Evolutionary conservation across 179 eudicot species (phyloP).

Genomic region (Camellia oleifera): DNA sequence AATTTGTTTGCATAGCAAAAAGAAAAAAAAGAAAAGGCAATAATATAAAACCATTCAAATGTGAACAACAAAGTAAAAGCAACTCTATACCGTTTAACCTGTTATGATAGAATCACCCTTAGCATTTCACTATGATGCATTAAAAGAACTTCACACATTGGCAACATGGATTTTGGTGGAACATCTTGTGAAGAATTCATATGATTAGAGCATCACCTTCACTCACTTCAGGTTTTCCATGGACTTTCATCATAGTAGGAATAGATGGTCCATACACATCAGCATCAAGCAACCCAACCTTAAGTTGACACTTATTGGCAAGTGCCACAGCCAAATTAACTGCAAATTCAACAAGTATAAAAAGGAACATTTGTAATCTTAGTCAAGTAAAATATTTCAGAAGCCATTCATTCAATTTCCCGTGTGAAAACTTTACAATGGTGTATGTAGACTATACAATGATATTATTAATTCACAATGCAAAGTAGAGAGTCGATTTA

Average conservation of each 20-base stretch:
- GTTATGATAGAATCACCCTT: not conserved
- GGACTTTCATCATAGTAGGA: slow-evolving; percentile 94
- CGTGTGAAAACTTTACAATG: no score
- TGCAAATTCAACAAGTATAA: slow-evolving; percentile 32
- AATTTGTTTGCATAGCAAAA: not conserved
- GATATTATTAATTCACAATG: not conserved
- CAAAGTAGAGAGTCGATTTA: not conserved
- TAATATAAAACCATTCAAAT: not conserved
- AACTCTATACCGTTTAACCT: not conserved
- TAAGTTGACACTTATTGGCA: slow-evolving; percentile 70
- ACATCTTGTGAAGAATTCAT: not conserved
- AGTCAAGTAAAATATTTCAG: not conserved
- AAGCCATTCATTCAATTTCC: not conserved
- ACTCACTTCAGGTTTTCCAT: slow-evolving; percentile 83
- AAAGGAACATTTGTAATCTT: not conserved
- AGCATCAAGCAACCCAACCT: slow-evolving; percentile 89
- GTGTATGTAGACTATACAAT: no score
- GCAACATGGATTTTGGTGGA: not conserved
- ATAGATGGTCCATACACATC: slow-evolving; percentile 96
- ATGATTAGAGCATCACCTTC: slow-evolving; percentile 46
- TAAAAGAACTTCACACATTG: not conserved
- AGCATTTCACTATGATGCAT: not conserved
- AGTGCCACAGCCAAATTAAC: slow-evolving; percentile 93
- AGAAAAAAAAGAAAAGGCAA: not conserved
- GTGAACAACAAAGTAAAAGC: not conserved